Evolutionary conservation across 257 asterid species (phyloP).

Genomic region (Echium plantagineum): DNA sequence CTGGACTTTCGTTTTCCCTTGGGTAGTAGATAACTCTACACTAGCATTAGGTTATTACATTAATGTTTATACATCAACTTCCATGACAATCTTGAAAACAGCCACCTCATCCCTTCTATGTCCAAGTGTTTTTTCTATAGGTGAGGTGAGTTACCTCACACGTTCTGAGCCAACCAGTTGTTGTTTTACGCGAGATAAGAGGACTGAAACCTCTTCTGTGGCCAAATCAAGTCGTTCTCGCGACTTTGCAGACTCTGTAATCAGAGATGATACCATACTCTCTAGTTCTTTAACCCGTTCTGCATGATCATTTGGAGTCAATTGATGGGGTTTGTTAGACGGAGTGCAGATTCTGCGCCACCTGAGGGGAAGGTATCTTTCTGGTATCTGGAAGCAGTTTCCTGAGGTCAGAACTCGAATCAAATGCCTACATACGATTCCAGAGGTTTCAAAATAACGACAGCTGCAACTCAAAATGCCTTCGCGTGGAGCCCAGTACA

Average conservation of each 20-base stretch:
- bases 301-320: slow-evolving; percentile 33
- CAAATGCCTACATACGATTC: slow-evolving; percentile 85
- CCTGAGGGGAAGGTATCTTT: slow-evolving; percentile 55
- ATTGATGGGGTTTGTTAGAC: slow-evolving; percentile 28
- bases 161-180: slow-evolving; percentile 48
- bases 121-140: slow-evolving; percentile 29
- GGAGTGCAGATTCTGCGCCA: slow-evolving; percentile 65
- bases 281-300: slow-evolving; percentile 71
- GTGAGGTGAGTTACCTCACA: slow-evolving; percentile 34
- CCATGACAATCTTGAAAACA: not conserved
- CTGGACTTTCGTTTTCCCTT: too few species aligned
- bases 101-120: not conserved
- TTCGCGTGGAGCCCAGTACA: slow-evolving; percentile 82
- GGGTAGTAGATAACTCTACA: too few species aligned
- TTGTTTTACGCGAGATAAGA: slow-evolving; percentile 59
- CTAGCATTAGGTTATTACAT: not conserved
- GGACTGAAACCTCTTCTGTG: slow-evolving; percentile 56
- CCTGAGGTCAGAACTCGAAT: slow-evolving; percentile 87
- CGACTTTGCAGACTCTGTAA: slow-evolving; percentile 66
- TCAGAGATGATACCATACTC: slow-evolving; percentile 61
- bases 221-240: slow-evolving; percentile 73
- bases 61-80: not conserved
- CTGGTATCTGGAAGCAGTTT: slow-evolving; percentile 92
- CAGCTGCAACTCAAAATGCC: slow-evolving; percentile 87
- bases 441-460: slow-evolving; percentile 84